Evolutionary conservation across 2,329 filamentous ascomycete genomes (phyloP), one percentile per base, ranked within the genome.

Genomic region (Trichoderma sp.): DNA sequence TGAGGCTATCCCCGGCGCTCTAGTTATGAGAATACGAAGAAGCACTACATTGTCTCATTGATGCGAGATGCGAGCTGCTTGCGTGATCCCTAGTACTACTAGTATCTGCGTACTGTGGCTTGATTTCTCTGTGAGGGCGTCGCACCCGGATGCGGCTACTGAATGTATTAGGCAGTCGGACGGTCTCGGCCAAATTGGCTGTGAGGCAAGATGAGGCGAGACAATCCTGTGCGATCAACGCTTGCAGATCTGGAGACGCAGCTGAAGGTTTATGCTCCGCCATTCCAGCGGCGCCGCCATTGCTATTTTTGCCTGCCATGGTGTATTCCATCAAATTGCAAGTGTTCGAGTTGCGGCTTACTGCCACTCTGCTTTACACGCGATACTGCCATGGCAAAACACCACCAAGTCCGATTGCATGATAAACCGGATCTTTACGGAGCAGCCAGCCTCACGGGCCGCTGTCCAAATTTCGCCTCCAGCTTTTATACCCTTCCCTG

Each of bases 401-500:
- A 49, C 21, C 4, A 47, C 40, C 19, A 10, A 49, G 14, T 16
- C 13, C 1, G 27, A 61, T 63, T 52, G 60, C 60, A 53, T 63
- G 60, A 65, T 33, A 24, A 65, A 19, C 37, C 52, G 62, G 62
- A 47, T 37, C 27, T 19, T 65, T 65, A 59, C 64, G 64, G 64
- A 60, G 58, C 21, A 60, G 21, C 29, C 40, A 47, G 47, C 13
- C 14, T 67, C 29, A 58, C 49, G 61, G 53, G 60, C 59, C 59
- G 33, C 60, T 47, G 13, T 47, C 37, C 35, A 24, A 69, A 69
- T 69, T 69, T 69, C 61, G 68, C 68, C 68, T 67, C 63, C 63
- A 59, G 55, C 63, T 35, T 59, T 58, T 47, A 14, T 13, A 11
- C 40, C 40, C n/a, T 49, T 49, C n/a, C 47, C 21, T 49, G 4